Evolutionary conservation across 768 basidiomycete genomes (phyloP), one percentile per base, ranked within the genome.

Genomic region (Phaeotremella skinneri): DNA sequence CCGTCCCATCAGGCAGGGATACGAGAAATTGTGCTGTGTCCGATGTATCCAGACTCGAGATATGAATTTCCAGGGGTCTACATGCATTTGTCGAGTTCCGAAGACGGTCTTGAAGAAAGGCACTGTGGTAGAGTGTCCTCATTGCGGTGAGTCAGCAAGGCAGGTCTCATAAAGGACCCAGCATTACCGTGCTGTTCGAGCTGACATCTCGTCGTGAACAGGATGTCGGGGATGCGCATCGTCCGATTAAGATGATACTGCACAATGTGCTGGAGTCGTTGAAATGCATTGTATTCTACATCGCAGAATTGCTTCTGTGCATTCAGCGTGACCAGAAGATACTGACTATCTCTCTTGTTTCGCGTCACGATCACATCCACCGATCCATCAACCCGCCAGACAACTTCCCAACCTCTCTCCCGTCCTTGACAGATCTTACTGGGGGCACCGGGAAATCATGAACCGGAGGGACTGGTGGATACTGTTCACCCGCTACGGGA

Each of bases 41-140:
- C 82, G 96, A 45, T 99, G 96, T 77, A 97, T 99, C 56, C 94
- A 97, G 79, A 93, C 91, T 2, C 85, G 84, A 79, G 96, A 97
- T 77, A 97, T 97, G 94, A 98, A 97, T 79, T 97, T 97, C 73
- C 89, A 92, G 81, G 96, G 94, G 11, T 94, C 91, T 21, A 96
- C 96, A 30, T 99, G 96, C 78, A 88, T 99, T 48, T 99, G 96
- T 77, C 84, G 96, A 62, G 93, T 98, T 50, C 96, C 96, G 3
- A 99, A 97, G 76, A 87, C 90, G 3, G 88, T 92, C 72, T 83
- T 99, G 25, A 88, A 90, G 55, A 81, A 83, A 51, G 94, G 92
- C 4, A 92, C 90, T 2, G 81, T 97, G 30, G 93, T 98, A 1
- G 91, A 99, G 77, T 99, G 94, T 78, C 88, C 90, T 48, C 92